Base-by-base conservation (phyloP, 768 basidiomycete genomes). In the Antrodiella citrinella region DNA sequence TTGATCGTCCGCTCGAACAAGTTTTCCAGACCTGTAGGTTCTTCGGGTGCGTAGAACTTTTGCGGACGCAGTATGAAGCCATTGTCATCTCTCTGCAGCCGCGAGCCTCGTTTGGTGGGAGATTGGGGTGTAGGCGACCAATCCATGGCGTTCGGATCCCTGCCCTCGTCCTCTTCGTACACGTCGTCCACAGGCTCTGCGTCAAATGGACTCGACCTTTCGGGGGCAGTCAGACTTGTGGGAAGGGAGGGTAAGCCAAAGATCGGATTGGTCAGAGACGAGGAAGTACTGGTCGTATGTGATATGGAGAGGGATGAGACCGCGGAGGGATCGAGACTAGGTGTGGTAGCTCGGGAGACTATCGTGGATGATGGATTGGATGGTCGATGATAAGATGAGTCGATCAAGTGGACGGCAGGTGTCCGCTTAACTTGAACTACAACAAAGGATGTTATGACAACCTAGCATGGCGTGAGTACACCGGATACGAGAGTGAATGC, bases 41-140 rank as follows among this genome's bases (percentile, higher is more conserved):
- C 76, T 61, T 88, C 86, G 0, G 86, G 86, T 13, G 84, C 76
- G 56, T 88, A 90, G 61, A 88, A 90, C 12, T 75, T 73, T 56
- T 87, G 86, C 3, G 82, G 85, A 3, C 80, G 77, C 45, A 90
- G 58, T 79, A 76, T 82, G 21, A 68, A 63, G 5, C 69, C 70
- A 18, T 74, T 54, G 24, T 66, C 59, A 35, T 60, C 54, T 40
- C 54, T 47, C 5, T 51, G 53, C 57, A n/a, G n/a, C 26, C 19
- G 22, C 68, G 59, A 51, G 52, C 47, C 49, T 50, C 38, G 0
- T 51, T 55, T 23, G 11, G 60, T 15, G 54, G 54, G 13, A 66
- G 63, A 52, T 71, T 69, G 21, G 15, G 15, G 7, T 1, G 80
- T 81, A 0, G 87, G 85, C 11, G 73, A 75, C 86, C 84, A 86